phyloP scores from a whole-genome alignment of 2,329 filamentous ascomycete genomes.

The Pseudopyrenochaeta lycopersici region DNA sequence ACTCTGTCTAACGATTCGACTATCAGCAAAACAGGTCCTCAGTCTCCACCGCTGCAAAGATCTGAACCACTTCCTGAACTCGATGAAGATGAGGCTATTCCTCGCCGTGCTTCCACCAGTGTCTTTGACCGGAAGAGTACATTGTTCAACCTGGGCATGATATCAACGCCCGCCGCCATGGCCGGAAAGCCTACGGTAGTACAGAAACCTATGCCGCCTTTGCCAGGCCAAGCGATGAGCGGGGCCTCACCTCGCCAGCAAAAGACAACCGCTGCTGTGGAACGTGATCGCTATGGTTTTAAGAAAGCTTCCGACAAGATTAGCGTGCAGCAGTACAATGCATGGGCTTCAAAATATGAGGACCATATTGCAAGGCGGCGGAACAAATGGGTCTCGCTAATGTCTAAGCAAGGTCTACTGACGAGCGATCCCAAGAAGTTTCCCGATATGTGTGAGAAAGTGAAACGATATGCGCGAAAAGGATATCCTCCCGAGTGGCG shows the following conservation, averaged over 20 bases:
- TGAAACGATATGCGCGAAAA: slow-evolving; percentile 90
- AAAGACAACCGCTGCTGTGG: slow-evolving; percentile 37
- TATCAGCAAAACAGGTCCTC: slow-evolving; percentile 13
- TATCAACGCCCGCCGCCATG: slow-evolving; percentile 12
- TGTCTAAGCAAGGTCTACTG: slow-evolving; percentile 78
- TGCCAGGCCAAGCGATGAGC: slow-evolving; percentile 4
- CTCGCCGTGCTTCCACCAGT: slow-evolving; percentile 46
- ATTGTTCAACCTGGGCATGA: slow-evolving; percentile 35
- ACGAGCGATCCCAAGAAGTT: slow-evolving; percentile 79
- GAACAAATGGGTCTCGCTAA: slow-evolving; percentile 82
- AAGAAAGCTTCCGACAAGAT: slow-evolving; percentile 86
- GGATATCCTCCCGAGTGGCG: slow-evolving; percentile 94
- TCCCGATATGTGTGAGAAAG: slow-evolving; percentile 80
- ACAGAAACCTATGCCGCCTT: not conserved
- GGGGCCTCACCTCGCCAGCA: slow-evolving; percentile 20
- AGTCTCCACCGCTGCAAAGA: slow-evolving; percentile 32
- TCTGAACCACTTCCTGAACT: slow-evolving; percentile 43
- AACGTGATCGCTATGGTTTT: slow-evolving; percentile 88
- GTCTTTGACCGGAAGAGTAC: slow-evolving; percentile 45
- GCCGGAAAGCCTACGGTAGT: slow-evolving; percentile 8
- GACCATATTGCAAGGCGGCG: slow-evolving; percentile 77
- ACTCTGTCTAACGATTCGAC: slow-evolving; percentile 23
- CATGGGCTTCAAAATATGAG: slow-evolving; percentile 79
- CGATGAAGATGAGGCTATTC: slow-evolving; percentile 45
- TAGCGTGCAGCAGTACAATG: slow-evolving; percentile 78